Conservation (phyloP, 2,329 filamentous ascomycete species). For the Monosporascus sp. region DNA sequence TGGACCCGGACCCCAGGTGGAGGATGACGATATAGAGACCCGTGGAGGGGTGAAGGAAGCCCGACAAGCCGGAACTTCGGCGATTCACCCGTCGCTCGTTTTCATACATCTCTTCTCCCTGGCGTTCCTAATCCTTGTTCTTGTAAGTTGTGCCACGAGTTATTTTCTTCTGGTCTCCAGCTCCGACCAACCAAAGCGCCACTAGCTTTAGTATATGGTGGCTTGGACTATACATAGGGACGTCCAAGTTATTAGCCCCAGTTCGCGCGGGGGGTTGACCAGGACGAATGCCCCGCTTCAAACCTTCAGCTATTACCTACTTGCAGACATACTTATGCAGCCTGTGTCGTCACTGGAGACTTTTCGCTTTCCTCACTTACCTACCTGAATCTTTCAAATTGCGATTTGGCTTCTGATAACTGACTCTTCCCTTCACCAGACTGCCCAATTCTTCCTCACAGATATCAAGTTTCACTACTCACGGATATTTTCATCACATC, state of each 20-base stretch:
- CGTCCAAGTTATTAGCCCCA: background rate
- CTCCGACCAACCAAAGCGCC: slow-evolving; percentile 4
- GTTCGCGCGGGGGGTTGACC: background rate
- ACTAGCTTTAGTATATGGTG: background rate
- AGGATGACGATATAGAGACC: slow-evolving; percentile 4
- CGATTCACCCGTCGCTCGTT: slow-evolving; percentile 7
- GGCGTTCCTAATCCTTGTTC: slow-evolving; percentile 17
- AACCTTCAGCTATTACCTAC: background rate
- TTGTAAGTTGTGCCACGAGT: slow-evolving; percentile 18
- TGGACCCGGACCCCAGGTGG: background rate
- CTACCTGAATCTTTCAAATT: slow-evolving; percentile 9
- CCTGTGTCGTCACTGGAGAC: background rate
- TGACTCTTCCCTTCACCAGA: slow-evolving; percentile 27
- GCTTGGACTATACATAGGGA: background rate
- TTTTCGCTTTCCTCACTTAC: background rate
- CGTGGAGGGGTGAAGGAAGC: slow-evolving; percentile 5
- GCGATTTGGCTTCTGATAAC: slow-evolving; percentile 12
- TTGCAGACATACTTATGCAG: background rate
- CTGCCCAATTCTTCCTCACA: slow-evolving; percentile 47
- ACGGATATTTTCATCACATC: slow-evolving; percentile 26
- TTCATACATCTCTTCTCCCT: slow-evolving; percentile 19
- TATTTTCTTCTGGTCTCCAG: slow-evolving; percentile 12
- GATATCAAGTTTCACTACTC: slow-evolving; percentile 41
- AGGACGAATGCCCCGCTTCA: background rate
- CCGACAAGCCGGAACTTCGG: slow-evolving; percentile 7